Base-by-base conservation (phyloP, 2,329 filamentous ascomycete genomes). In the Fusarium nodosum region DNA sequence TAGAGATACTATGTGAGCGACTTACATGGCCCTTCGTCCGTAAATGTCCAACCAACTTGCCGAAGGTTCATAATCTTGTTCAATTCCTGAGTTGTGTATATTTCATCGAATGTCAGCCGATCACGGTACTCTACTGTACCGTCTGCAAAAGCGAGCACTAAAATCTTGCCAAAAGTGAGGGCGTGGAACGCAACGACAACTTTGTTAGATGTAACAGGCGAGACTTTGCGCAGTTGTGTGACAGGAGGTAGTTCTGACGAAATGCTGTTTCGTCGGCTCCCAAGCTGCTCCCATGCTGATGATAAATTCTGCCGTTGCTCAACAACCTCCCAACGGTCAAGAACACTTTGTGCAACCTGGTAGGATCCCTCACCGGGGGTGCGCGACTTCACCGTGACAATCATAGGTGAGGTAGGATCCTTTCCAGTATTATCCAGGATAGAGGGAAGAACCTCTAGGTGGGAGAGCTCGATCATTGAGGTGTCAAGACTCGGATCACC, bases 321-420 rank as follows among this genome's bases (percentile, higher is more conserved):
- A 12, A 95, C 77, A 16, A 97, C 82, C 71, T 96, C 91, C 95
- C 95, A 98, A 66, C 91, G 87, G 67, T 93, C 90, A 66, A 98
- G 84, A 41, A 94, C 87, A 71, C 90, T 97, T 71, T 91, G 88
- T 0, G 88, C 82, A 33, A 90, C 88, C 68, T 90, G 88, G 42
- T 87, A 89, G 31, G 90, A 69, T 82, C 84, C 57, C 83, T 81
- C 67, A 80, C 79, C 56, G 84, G 85, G 54, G 86, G 79, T 74
- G 86, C 86, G 76, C 12, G 91, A 91, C 64, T 93, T 93, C 31
- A 94, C 86, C 1, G 91, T 90, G 34, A 97, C 77, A 22, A 97
- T 84, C 38, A 90, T 87, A 1, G 90, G 88, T 36, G 86, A 82
- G 55, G 77, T 82, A 66, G 80, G 84, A 38, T 86, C 84, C 71